Evolutionary conservation across 768 basidiomycete genomes (phyloP), one percentile per base, ranked within the genome.

Genomic region (Russula abietina): DNA sequence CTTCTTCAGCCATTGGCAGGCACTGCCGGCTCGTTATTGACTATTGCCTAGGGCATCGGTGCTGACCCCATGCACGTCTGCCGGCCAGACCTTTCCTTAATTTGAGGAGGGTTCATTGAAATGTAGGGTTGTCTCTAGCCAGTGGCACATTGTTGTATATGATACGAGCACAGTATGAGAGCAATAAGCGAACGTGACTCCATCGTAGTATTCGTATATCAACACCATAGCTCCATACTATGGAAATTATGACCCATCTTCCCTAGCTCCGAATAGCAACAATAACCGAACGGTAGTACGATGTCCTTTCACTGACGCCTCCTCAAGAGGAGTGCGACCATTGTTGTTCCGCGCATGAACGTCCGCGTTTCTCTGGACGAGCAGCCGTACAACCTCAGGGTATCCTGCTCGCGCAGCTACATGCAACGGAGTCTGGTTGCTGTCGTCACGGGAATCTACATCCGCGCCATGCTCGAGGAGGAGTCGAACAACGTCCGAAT

Each of bases 1-100:
- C 84, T n/a, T n/a, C n/a, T n/a, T n/a, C n/a, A n/a, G n/a, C n/a
- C n/a, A n/a, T n/a, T n/a, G n/a, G n/a, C n/a, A n/a, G n/a, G n/a
- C n/a, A n/a, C n/a, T n/a, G 85, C 93, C 76, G 98, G 50, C 75
- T 99, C 22, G 95, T n/a, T n/a, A n/a, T n/a, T n/a, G n/a, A n/a
- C 53, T 75, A 75, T 9, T 86, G 85, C 58, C 74, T 97, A 48
- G 89, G 86, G 82, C n/a, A 95, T 98, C 61, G 95, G 91, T 73
- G 86, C 94, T 0, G 80, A 93, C 36, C 83, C 84, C 0, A 87
- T 84, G 17, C 77, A 87, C 57, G 97, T n/a, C n/a, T n/a, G n/a
- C n/a, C n/a, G n/a, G n/a, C n/a, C n/a, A n/a, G n/a, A n/a, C n/a
- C n/a, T n/a, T n/a, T n/a, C n/a, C n/a, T n/a, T n/a, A n/a, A n/a